These are phyloP conservation scores for Plasmodium fragile DNA, from an alignment of 169 alveolate species.

Conservation along the genomic window DNA sequence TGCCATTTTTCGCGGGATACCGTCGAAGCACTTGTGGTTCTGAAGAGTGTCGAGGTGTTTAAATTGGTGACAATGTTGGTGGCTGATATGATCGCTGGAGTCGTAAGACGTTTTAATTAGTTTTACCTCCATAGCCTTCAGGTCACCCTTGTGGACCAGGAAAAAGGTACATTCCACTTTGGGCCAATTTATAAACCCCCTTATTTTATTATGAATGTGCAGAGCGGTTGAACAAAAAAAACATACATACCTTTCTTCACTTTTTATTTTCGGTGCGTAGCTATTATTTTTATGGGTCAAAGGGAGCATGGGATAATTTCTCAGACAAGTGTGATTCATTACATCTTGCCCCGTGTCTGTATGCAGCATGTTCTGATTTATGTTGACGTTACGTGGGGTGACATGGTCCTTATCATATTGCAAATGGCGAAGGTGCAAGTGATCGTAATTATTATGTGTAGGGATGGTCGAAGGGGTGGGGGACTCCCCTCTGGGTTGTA, in stretches of 20 bases:
- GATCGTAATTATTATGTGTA: background rate
- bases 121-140: conserved; percentile 28
- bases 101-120: conserved; percentile 45
- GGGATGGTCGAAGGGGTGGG: background rate
- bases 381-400: background rate
- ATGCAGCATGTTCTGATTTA: background rate
- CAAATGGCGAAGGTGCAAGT: background rate
- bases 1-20: conserved; percentile 36
- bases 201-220: conserved; percentile 53
- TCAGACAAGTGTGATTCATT: conserved; percentile 6
- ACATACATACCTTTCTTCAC: conserved; percentile 56
- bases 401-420: background rate
- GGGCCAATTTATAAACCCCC: conserved; percentile 72
- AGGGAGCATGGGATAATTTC: background rate
- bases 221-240: conserved; percentile 51
- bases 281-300: background rate
- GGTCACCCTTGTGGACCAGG: conserved; percentile 13
- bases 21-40: conserved; percentile 54
- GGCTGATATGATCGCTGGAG: background rate
- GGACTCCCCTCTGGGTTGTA: background rate
- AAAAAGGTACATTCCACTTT: conserved; percentile 59
- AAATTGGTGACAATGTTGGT: background rate
- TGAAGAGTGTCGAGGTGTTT: background rate
- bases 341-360: background rate
- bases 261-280: conserved; percentile 57